Percentiles rank a stretch among this genome's conserved stretches.
These are phyloP conservation scores for Oenanthe javanica DNA, from an alignment of 140 eudicot species.

Conservation along the genomic window DNA sequence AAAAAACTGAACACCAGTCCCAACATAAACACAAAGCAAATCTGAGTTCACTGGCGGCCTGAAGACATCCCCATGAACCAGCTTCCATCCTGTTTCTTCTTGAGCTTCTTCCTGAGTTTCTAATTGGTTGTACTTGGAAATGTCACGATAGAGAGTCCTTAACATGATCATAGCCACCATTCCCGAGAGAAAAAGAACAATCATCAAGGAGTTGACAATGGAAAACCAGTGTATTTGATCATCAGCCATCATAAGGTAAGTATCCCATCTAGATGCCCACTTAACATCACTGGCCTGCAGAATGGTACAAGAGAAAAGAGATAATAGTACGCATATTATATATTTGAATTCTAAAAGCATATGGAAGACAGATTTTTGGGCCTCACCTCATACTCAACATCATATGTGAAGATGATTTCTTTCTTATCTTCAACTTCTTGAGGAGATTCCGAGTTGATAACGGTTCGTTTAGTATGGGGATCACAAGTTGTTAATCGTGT, in stretches of 20 bases:
- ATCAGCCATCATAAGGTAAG: conserved; percentile 59
- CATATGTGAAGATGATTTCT: conserved; percentile 69
- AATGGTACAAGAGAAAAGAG: neutral
- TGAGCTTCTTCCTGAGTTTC: conserved; percentile 39
- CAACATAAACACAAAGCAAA: conserved; percentile 28
- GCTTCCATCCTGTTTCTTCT: conserved; percentile 34
- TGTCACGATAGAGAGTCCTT: conserved; percentile 32
- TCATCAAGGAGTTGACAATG: conserved; percentile 33
- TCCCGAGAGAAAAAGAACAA: conserved; percentile 34
- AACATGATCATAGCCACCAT: conserved; percentile 40
- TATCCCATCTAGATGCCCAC: conserved; percentile 86
- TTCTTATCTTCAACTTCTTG: conserved; percentile 66
- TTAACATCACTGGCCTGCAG: conserved; percentile 55
- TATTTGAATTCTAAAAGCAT: neutral
- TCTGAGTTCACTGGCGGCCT: conserved; percentile 30
- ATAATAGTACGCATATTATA: neutral
- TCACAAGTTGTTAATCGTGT: conserved; percentile 60
- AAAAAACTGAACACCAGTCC: conserved; percentile 34
- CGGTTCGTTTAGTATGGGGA: conserved; percentile 62
- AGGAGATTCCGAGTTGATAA: conserved; percentile 56
- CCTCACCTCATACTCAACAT: conserved; percentile 59
- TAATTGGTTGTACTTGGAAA: conserved; percentile 27
- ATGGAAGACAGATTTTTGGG: neutral
- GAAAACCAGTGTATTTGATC: conserved; percentile 80
- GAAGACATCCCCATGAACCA: conserved; percentile 32